phyloP scores from a whole-genome alignment of 2,329 filamentous ascomycete species.

The Neonectria coccinea region DNA sequence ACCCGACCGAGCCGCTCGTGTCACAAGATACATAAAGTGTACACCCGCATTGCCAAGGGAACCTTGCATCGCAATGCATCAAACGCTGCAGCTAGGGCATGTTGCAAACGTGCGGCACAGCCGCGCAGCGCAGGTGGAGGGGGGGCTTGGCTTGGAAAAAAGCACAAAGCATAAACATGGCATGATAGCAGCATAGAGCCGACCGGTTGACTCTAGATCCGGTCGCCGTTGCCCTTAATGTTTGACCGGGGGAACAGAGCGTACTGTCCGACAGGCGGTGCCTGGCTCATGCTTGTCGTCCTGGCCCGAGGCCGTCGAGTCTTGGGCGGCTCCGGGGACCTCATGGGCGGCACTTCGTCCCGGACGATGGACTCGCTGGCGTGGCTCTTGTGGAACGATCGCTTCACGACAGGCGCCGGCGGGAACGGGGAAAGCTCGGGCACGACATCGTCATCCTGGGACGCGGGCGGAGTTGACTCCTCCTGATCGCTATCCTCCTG shows the following conservation, averaged over 20 bases:
- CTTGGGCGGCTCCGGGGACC: constrained; percentile 48
- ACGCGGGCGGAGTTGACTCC: constrained; percentile 40
- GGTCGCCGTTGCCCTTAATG: constrained; percentile 48
- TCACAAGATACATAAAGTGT: constrained; percentile 18
- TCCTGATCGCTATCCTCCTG: constrained; percentile 41
- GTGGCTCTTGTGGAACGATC: constrained; percentile 51
- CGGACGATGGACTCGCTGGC: constrained; percentile 53
- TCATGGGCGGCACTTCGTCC: constrained; percentile 45
- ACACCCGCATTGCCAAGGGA: constrained; percentile 14
- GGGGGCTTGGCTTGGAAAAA: neutral
- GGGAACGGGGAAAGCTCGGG: constrained; percentile 52
- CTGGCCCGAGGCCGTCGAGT: constrained; percentile 56
- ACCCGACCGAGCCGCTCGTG: constrained; percentile 15
- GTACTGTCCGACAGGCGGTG: constrained; percentile 60
- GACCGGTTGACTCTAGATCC: constrained; percentile 44
- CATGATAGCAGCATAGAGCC: constrained; percentile 17
- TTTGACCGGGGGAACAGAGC: constrained; percentile 58
- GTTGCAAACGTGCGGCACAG: constrained; percentile 22
- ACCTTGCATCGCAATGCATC: constrained; percentile 9
- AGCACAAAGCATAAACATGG: constrained; percentile 23
- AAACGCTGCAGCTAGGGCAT: constrained; percentile 20
- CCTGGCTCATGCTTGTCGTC: constrained; percentile 59
- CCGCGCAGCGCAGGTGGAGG: neutral
- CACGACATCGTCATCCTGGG: constrained; percentile 50
- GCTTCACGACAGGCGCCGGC: constrained; percentile 37